A percentile compares a stretch with the other conserved stretches of the same genome.
These are phyloP conservation scores for Beauveria sp. DNA, from an alignment of 2,329 filamentous ascomycete genomes.

Conservation along the genomic window DNA sequence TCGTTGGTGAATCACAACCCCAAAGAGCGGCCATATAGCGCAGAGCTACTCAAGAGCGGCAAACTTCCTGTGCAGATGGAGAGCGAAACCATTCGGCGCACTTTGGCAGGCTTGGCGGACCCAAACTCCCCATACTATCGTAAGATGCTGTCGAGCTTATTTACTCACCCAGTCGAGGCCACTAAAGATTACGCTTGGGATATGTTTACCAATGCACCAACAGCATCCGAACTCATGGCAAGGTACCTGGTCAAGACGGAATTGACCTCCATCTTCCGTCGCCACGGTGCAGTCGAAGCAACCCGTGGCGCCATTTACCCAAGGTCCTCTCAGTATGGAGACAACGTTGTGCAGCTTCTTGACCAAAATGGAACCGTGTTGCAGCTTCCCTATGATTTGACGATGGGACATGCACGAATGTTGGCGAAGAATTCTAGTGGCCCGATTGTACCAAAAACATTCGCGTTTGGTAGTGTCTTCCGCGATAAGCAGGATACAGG, in stretches of 20 bases:
- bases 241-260: slow-evolving; percentile 67
- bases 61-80: slow-evolving; percentile 88
- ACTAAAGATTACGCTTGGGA: slow-evolving; percentile 79
- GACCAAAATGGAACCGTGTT: slow-evolving; percentile 80
- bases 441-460: slow-evolving; percentile 63
- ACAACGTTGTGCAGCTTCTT: slow-evolving; percentile 70
- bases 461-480: slow-evolving; percentile 82
- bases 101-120: slow-evolving; percentile 73
- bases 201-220: slow-evolving; percentile 50
- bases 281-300: slow-evolving; percentile 81
- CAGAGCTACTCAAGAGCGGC: slow-evolving; percentile 75
- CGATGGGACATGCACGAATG: slow-evolving; percentile 76
- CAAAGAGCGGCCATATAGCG: slow-evolving; percentile 71
- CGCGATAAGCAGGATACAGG: slow-evolving; percentile 71
- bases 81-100: slow-evolving; percentile 80
- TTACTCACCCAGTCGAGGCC: slow-evolving; percentile 66
- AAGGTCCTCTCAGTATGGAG: slow-evolving; percentile 65
- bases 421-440: slow-evolving; percentile 63
- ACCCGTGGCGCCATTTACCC: slow-evolving; percentile 72
- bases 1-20: slow-evolving; percentile 77
- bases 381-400: slow-evolving; percentile 91
- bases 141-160: slow-evolving; percentile 81
- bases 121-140: slow-evolving; percentile 81
- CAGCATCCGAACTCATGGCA: slow-evolving; percentile 56
- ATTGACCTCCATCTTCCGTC: slow-evolving; percentile 70